These are phyloP conservation scores for Amylocarpus encephaloides DNA, from an alignment of 2,329 filamentous ascomycete species.

Conservation along the genomic window DNA sequence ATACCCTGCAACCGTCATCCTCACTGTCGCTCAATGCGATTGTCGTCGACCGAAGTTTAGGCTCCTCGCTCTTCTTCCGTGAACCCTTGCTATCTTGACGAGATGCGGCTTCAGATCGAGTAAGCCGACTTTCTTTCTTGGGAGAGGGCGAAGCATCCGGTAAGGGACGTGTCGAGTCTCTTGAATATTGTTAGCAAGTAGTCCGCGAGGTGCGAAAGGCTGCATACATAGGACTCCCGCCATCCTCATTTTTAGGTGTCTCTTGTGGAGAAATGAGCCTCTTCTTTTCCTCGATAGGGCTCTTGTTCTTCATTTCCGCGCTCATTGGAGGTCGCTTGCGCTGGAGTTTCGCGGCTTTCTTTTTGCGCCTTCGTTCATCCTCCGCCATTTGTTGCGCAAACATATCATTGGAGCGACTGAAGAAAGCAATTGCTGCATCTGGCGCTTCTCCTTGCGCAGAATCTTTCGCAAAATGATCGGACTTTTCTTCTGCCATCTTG, in stretches of 20 bases:
- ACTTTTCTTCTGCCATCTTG: conserved; percentile 14
- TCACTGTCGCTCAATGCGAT: conserved; percentile 25
- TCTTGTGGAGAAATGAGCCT: conserved; percentile 17
- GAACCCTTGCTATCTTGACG: conserved; percentile 18
- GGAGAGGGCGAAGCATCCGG: background rate
- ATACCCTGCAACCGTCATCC: conserved; percentile 6
- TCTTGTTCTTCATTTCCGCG: conserved; percentile 20
- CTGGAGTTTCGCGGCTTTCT: conserved; percentile 22
- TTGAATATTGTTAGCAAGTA: no score
- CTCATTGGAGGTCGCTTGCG: conserved; percentile 25
- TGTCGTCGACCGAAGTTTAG: conserved; percentile 15
- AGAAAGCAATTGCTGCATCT: conserved; percentile 38
- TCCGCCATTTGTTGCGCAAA: conserved; percentile 40
- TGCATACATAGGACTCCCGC: background rate
- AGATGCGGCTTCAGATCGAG: conserved; percentile 15
- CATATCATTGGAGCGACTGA: conserved; percentile 41
- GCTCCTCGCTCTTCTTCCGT: conserved; percentile 5
- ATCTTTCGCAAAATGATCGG: conserved; percentile 7
- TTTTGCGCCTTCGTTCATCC: conserved; percentile 33
- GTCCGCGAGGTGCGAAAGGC: no score
- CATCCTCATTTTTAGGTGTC: conserved; percentile 8
- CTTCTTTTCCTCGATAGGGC: conserved; percentile 22
- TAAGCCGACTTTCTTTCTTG: background rate
- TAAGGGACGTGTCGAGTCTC: no score
- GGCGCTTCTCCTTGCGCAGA: background rate